Evolutionary conservation across 805 yeast genomes (phyloP).

Genomic region (Barnettozyma sucrosica): DNA sequence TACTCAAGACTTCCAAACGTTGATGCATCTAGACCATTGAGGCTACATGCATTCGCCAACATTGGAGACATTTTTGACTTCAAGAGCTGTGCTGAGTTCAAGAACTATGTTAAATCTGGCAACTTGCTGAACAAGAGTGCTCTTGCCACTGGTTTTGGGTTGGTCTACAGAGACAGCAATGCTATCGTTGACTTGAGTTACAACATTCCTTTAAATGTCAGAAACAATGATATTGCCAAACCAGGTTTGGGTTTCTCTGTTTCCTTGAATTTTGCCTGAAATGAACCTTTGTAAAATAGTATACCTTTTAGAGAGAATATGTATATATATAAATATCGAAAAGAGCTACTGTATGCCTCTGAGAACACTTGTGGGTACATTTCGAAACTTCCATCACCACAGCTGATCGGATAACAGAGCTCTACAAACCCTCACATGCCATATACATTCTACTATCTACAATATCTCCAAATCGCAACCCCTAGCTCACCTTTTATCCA

Average conservation of each 20-base stretch:
- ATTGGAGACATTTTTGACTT: slow-evolving; percentile 45
- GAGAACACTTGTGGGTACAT: too few species aligned
- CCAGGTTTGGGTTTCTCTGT: slow-evolving; percentile 55
- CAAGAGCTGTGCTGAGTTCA: slow-evolving; percentile 14
- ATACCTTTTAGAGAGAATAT: not conserved
- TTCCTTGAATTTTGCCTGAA: slow-evolving; percentile 34
- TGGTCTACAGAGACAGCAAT: slow-evolving; percentile 45
- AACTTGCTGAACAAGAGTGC: slow-evolving; percentile 32
- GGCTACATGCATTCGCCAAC: slow-evolving; percentile 54
- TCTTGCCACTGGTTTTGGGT: slow-evolving; percentile 44
- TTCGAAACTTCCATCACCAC: too few species aligned
- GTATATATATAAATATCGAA: not conserved
- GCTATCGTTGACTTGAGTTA: slow-evolving; percentile 53
- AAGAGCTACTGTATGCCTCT: not conserved
- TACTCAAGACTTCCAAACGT: slow-evolving; percentile 50
- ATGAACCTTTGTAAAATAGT: not conserved
- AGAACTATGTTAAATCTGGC: slow-evolving; percentile 17
- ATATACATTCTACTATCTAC: slow-evolving; percentile 1
- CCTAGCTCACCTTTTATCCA: too few species aligned
- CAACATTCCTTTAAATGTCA: slow-evolving; percentile 46
- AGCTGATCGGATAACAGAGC: too few species aligned
- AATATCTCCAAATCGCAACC: not conserved
- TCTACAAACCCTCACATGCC: not conserved
- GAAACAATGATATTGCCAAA: slow-evolving; percentile 38
- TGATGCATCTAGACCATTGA: slow-evolving; percentile 39